Percentiles rank a stretch among this genome's conserved stretches.
phyloP scores from a whole-genome alignment of 305 asterid genomes.

The Rubia occidens region DNA sequence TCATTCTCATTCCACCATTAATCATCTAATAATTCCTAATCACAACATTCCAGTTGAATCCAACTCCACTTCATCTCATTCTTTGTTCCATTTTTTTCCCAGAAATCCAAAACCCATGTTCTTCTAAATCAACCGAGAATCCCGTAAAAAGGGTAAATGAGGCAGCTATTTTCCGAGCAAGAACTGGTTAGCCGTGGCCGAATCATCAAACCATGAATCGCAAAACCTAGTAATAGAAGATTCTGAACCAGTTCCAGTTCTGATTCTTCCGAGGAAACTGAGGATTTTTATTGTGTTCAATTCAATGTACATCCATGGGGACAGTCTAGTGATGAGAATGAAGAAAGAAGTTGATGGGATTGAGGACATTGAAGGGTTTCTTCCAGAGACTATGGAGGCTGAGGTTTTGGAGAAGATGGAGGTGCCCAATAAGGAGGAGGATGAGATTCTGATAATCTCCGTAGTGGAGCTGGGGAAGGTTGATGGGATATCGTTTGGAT shows the following conservation, averaged over 20 bases:
- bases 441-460: constrained; percentile 41
- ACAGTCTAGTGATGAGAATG: constrained; percentile 65
- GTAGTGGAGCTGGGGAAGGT: constrained; percentile 49
- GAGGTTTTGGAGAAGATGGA: constrained; percentile 50
- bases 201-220: constrained; percentile 21
- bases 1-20: neutral
- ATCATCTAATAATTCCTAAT: neutral
- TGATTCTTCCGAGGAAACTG: constrained; percentile 22
- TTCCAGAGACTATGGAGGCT: constrained; percentile 42
- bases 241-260: constrained; percentile 18
- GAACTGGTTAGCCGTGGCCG: constrained; percentile 18
- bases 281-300: constrained; percentile 60
- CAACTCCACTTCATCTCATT: neutral
- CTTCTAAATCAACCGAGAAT: neutral
- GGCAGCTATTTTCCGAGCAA: constrained; percentile 58
- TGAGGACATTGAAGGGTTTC: constrained; percentile 53
- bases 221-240: constrained; percentile 18
- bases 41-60: neutral
- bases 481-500: constrained; percentile 74
- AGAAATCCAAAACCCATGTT: neutral
- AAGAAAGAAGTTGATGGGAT: constrained; percentile 55
- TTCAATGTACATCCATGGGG: constrained; percentile 90
- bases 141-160: constrained; percentile 50
- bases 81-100: neutral
- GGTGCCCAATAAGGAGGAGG: constrained; percentile 63